phyloP scores from a whole-genome alignment of 139 green algal genomes.

The Chlorella sorokiniana region DNA sequence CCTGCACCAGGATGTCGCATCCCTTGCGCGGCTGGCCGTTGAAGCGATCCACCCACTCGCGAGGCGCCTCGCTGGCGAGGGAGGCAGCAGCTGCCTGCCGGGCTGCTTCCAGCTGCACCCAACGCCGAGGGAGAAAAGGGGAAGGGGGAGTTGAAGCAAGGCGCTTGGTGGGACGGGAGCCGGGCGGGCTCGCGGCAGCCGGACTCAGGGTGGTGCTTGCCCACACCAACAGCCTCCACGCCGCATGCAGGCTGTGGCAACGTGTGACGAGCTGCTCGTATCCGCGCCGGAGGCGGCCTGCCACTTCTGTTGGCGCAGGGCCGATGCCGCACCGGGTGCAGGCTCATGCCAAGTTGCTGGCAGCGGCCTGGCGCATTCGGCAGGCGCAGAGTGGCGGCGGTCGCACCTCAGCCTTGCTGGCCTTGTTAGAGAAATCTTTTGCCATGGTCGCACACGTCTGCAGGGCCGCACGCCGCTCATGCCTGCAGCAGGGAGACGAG shows the following conservation, averaged over 20 bases:
- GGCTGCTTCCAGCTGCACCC: slow-evolving; percentile 44
- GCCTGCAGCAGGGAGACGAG: background rate
- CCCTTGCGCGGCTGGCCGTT: slow-evolving; percentile 88
- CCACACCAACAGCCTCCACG: too few species aligned
- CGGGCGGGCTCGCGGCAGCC: too few species aligned
- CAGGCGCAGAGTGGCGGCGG: too few species aligned
- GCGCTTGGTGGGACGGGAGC: background rate
- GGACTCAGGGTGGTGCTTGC: too few species aligned
- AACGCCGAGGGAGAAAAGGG: background rate
- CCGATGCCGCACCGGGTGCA: too few species aligned
- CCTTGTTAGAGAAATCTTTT: slow-evolving; percentile 2
- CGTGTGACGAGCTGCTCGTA: too few species aligned
- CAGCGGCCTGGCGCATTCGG: background rate
- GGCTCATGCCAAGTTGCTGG: too few species aligned
- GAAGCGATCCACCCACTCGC: slow-evolving; percentile 86
- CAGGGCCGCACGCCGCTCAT: slow-evolving; percentile 11
- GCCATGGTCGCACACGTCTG: slow-evolving; percentile 33
- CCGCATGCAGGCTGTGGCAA: too few species aligned
- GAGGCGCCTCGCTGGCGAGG: slow-evolving; percentile 12
- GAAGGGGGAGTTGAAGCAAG: background rate
- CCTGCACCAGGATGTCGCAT: slow-evolving; percentile 96
- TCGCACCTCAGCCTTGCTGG: slow-evolving; percentile 17
- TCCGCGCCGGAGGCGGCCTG: too few species aligned
- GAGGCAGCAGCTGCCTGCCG: slow-evolving; percentile 38
- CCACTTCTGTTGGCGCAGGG: too few species aligned